A percentile compares a stretch with the other conserved stretches of the same genome.
These are phyloP conservation scores for Fusarium sp. DNA, from an alignment of 2,329 filamentous ascomycete genomes.

Conservation along the genomic window DNA sequence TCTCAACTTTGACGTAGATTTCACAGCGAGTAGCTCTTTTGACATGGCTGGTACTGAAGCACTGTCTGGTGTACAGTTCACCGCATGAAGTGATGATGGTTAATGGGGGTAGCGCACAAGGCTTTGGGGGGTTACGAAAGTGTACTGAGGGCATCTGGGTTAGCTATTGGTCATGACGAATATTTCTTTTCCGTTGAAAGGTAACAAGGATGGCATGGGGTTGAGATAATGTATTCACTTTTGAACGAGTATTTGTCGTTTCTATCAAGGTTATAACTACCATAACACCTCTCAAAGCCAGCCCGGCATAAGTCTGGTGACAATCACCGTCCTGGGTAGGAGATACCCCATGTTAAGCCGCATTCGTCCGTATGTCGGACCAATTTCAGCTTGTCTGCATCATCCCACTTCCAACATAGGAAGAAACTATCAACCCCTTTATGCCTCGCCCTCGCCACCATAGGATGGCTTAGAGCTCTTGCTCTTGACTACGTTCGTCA, in stretches of 20 bases:
- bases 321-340: neutral
- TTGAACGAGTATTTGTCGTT: neutral
- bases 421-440: neutral
- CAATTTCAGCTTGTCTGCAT: neutral
- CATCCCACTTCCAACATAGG: neutral
- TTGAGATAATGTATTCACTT: neutral
- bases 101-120: neutral
- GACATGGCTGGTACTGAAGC: neutral
- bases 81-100: neutral
- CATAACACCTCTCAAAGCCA: neutral
- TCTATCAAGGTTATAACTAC: neutral
- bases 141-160: neutral
- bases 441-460: neutral
- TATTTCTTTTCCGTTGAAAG: neutral
- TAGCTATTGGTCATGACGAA: neutral
- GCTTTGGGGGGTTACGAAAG: neutral
- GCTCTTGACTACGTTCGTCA: constrained; percentile 59
- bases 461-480: constrained; percentile 19
- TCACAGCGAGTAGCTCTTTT: neutral
- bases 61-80: neutral
- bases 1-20: constrained; percentile 11
- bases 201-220: neutral
- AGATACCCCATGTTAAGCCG: neutral
- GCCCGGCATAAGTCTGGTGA: neutral
- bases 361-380: neutral